Base-by-base conservation (phyloP, 2,329 filamentous ascomycete species). In the Colletotrichum acutatum region DNA sequence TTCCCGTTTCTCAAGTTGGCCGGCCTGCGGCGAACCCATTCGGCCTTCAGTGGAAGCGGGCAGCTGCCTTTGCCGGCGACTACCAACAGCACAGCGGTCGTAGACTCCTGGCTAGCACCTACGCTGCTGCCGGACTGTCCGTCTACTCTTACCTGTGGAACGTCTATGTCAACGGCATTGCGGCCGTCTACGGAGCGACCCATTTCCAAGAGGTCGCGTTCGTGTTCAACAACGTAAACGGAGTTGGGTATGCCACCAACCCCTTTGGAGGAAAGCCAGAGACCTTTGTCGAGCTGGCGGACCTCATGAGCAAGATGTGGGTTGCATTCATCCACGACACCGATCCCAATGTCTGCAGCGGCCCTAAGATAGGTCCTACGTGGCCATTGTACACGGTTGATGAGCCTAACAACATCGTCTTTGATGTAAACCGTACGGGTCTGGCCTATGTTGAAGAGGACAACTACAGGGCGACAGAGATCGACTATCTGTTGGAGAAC, bases 41-140 rank as follows among this genome's bases (percentile, higher is more conserved):
- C 83, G 83, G 87, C 54, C 92, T 91, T 0, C 87, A 92, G 76
- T 93, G 87, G 83, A 93, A 93, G 78, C 88, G 90, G 11, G 78
- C 92, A 0, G 87, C 90, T 1, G 90, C 91, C 30, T 86, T 93
- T 11, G 80, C 92, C 0, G 91, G 91, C 16, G 91, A 93, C 76
- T 82, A 83, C 12, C 78, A 82, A 62, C 88, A 92, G 81, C 88
- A 90, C 72, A 87, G 86, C 4, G 86, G 86, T 32, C 85, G 90
- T 4, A 85, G 90, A 3, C 82, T 86, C 26, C 84, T 88, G 2
- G 88, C 86, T 70, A 82, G 90, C 76, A 82, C 83, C 0, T 90
- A 88, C 85, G 82, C 88, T 12, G 80, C 80, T 8, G 79, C 82
- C 34, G 81, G 82, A 11, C 76, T 89, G 1, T 82, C 86, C 24